Conservation (phyloP, 441 rosid genomes). For the Eutrema salsugineum region DNA sequence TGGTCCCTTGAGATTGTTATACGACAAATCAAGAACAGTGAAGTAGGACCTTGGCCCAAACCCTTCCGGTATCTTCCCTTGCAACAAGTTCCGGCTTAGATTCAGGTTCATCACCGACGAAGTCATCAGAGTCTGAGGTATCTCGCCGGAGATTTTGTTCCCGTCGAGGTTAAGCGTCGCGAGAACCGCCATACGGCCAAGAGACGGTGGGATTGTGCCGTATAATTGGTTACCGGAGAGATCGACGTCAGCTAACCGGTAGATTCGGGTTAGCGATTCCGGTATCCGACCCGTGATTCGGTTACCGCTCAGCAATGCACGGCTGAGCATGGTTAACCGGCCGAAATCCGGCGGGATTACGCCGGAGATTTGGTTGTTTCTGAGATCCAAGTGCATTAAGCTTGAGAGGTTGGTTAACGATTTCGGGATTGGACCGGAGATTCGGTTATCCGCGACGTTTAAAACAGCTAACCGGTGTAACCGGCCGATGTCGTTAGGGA, state of each 20-base stretch:
- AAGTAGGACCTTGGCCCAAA: constrained; percentile 75
- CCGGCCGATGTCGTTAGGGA: constrained; percentile 65
- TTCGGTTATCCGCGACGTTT: constrained; percentile 71
- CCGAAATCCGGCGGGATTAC: constrained; percentile 56
- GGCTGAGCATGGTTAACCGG: constrained; percentile 62
- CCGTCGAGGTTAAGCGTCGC: constrained; percentile 74
- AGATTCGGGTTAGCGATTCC: constrained; percentile 49
- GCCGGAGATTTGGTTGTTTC: constrained; percentile 64
- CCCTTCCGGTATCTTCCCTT: constrained; percentile 61
- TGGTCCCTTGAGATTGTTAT: constrained; percentile 56
- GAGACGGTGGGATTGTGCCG: constrained; percentile 57
- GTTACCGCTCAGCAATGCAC: constrained; percentile 75
- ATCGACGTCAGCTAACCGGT: constrained; percentile 81
- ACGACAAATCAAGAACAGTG: constrained; percentile 65
- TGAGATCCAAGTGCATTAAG: constrained; percentile 79
- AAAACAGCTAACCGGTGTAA: constrained; percentile 60
- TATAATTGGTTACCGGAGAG: constrained; percentile 63
- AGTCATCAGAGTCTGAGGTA: constrained; percentile 56
- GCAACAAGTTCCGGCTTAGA: constrained; percentile 55
- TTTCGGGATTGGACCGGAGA: constrained; percentile 60
- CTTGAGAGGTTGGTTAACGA: constrained; percentile 58
- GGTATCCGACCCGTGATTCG: constrained; percentile 58
- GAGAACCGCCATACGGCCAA: constrained; percentile 81
- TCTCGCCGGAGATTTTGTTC: constrained; percentile 50
- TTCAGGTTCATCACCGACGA: constrained; percentile 63